Base-by-base conservation (phyloP, 2,329 filamentous ascomycete species). In the Epicoccum nigrum region DNA sequence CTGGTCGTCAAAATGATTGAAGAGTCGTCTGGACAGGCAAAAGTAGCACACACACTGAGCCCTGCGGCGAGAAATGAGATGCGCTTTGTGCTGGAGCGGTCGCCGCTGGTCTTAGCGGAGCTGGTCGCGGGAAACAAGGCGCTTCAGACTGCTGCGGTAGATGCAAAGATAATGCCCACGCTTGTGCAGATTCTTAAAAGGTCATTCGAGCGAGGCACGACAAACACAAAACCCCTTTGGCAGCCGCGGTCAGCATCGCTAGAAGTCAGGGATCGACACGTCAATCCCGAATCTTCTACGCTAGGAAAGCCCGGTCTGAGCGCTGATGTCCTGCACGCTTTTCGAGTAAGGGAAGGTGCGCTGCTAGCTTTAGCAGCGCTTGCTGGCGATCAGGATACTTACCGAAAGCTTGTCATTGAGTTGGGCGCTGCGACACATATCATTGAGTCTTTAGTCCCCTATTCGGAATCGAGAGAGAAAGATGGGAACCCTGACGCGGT, bases 331-430 rank as follows among this genome's bases (percentile, higher is more conserved):
- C 58, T 79, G 13, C 90, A 96, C 71, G 85, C 86, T 19, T 86
- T 92, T 72, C 87, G 82, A 60, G 83, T 92, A 58, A 85, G 94
- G 45, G 89, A 93, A 71, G 87, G 84, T 41, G 83, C 86, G 1
- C 76, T 97, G 15, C 86, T 87, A 64, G 92, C 91, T 1, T 77
- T 97, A 48, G 89, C 89, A n/a, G 88, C 91, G 2, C 78, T 97
- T 42, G 85, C 89, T 1, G 85, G 89, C 2, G 87, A 88, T 62
- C 91, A 92, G 64, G 92, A 97, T 61, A 85, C 89, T 19, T 90
- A 93, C 66, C 83, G 92, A 34, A 96, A 95, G 67, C 81, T 83
- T 0, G 83, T 97, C 38, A 88, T 94, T 44, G 87, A 92, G 19
- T 85, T 90, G 62, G 90, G 92, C n/a, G 83, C 89, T 41, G 81